These are phyloP conservation scores for Aquilaria malaccensis DNA, from an alignment of 345 rosid genomes.

Conservation along the genomic window DNA sequence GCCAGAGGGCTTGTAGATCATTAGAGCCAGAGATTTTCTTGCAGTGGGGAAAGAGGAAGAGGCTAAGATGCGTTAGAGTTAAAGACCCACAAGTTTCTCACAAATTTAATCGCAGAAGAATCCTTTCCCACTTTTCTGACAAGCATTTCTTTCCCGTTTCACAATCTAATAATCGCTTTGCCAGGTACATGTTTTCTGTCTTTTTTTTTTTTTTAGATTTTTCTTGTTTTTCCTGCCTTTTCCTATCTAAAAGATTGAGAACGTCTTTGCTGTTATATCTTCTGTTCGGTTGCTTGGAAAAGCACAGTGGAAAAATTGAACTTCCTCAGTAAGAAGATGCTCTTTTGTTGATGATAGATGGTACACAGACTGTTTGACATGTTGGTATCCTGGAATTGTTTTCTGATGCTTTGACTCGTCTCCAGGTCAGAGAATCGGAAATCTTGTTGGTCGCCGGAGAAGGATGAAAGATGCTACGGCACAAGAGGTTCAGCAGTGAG, in stretches of 20 bases:
- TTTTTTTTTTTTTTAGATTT: background rate
- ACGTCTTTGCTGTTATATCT: constrained; percentile 2
- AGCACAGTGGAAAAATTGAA: background rate
- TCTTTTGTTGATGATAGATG: background rate
- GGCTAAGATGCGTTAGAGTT: constrained; percentile 69
- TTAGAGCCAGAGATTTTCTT: constrained; percentile 46
- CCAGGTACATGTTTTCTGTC: constrained; percentile 27
- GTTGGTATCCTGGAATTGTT: background rate
- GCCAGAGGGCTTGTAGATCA: constrained; percentile 31
- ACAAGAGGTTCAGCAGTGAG: constrained; percentile 48
- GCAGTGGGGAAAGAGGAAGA: constrained; percentile 75
- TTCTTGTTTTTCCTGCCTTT: background rate
- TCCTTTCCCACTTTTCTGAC: constrained; percentile 33
- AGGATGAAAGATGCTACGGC: constrained; percentile 56
- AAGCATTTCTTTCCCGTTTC: constrained; percentile 31
- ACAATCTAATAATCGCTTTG: constrained; percentile 35
- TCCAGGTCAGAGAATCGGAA: constrained; percentile 26
- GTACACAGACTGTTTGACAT: background rate
- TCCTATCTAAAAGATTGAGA: background rate
- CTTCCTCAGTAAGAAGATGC: background rate
- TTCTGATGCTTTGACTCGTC: constrained; percentile 23
- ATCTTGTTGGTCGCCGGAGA: constrained; percentile 38
- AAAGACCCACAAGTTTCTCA: constrained; percentile 47
- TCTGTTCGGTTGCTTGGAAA: constrained; percentile 27
- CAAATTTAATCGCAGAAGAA: constrained; percentile 42